phyloP scores from a whole-genome alignment of 768 basidiomycete species.

The Russula olivacea region DNA sequence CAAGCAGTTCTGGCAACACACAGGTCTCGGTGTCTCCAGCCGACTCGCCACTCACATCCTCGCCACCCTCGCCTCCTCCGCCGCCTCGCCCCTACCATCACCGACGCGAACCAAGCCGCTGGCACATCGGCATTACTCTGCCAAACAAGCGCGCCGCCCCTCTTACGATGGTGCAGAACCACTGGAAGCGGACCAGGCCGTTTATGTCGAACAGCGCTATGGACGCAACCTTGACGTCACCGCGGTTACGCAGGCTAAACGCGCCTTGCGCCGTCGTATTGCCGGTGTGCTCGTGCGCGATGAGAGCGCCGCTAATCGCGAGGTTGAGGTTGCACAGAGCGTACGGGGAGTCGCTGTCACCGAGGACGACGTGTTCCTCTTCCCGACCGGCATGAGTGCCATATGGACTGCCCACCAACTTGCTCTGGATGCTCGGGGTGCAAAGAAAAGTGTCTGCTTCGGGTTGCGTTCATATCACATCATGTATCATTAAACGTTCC shows the following conservation, averaged over 20 bases:
- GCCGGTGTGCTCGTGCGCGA: constrained; percentile 79
- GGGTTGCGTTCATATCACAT: constrained; percentile 52
- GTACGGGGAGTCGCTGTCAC: constrained; percentile 65
- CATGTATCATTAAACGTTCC: neutral
- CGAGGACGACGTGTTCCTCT: constrained; percentile 87
- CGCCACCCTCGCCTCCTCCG: constrained; percentile 49
- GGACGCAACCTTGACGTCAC: constrained; percentile 80
- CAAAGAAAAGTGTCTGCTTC: constrained; percentile 85
- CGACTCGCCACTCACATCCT: constrained; percentile 81
- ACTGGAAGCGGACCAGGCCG: constrained; percentile 54
- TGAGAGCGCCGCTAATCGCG: constrained; percentile 36
- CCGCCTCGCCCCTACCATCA: constrained; percentile 28
- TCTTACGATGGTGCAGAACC: constrained; percentile 13
- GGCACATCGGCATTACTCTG: constrained; percentile 55
- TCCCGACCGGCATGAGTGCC: constrained; percentile 85
- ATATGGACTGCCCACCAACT: constrained; percentile 90
- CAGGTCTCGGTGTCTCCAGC: constrained; percentile 84
- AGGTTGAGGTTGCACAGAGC: constrained; percentile 53
- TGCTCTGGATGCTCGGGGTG: constrained; percentile 45
- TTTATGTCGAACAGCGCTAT: constrained; percentile 91
- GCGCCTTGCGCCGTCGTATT: constrained; percentile 79
- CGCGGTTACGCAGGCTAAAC: constrained; percentile 75
- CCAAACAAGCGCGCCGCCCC: constrained; percentile 29
- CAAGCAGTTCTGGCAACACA: constrained; percentile 96
- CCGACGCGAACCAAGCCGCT: constrained; percentile 17